Conservation (phyloP, 2,329 filamentous ascomycete species). For the Botrytis fabae region DNA sequence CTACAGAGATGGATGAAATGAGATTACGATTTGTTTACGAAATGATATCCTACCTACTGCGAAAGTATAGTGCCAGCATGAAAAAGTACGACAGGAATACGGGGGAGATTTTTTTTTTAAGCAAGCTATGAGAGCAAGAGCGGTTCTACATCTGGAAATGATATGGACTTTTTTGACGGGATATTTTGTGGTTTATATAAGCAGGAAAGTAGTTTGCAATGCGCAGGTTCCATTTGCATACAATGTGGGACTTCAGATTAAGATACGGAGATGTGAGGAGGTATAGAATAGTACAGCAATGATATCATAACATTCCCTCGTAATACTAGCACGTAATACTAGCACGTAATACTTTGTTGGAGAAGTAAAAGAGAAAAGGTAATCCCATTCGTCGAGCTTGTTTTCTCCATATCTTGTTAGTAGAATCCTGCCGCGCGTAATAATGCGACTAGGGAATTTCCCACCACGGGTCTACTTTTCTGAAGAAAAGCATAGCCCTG, state of each 20-base stretch:
- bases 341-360: background rate
- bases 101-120: conserved; percentile 4
- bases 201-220: background rate
- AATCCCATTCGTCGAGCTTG: background rate
- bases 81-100: conserved; percentile 12
- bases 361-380: background rate
- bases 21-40: conserved; percentile 28
- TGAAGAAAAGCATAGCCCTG: no score
- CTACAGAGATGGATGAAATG: conserved; percentile 10
- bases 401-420: background rate
- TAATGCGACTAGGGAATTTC: background rate
- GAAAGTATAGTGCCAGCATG: background rate
- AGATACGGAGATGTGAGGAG: background rate
- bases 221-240: background rate
- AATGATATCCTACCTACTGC: conserved; percentile 21
- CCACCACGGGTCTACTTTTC: background rate
- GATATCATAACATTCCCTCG: background rate
- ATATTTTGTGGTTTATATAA: conserved; percentile 2
- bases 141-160: background rate
- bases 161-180: background rate
- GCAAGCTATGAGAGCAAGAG: conserved; percentile 1
- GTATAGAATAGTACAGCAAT: conserved; percentile 12
- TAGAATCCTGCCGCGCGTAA: background rate
- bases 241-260: background rate
- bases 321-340: background rate